Evolutionary conservation across 2,329 filamentous ascomycete genomes (phyloP).

Genomic region (Penicillium sp.): DNA sequence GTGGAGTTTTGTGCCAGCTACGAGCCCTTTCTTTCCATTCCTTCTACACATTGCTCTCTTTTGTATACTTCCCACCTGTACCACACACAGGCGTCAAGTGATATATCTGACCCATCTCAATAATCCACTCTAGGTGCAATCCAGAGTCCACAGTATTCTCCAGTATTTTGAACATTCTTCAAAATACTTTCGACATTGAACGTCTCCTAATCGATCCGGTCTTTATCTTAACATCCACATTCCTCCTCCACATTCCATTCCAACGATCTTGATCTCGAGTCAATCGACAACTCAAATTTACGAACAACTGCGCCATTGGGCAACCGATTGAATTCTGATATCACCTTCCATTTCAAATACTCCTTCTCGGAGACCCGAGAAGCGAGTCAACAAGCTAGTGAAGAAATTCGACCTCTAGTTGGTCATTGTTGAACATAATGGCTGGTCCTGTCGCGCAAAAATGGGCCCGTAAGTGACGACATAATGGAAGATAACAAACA

Average conservation of each 20-base stretch:
- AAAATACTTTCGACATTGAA: not conserved
- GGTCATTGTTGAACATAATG: constrained; percentile 26
- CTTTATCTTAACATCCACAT: constrained; percentile 16
- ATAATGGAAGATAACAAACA: not conserved
- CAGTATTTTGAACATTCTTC: constrained; percentile 5
- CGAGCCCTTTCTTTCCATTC: constrained; percentile 37
- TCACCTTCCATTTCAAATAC: constrained; percentile 13
- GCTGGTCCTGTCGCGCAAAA: constrained; percentile 32
- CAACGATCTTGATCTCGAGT: constrained; percentile 16
- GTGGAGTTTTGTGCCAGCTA: constrained; percentile 33
- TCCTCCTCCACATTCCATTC: constrained; percentile 33
- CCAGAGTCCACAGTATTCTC: constrained; percentile 16
- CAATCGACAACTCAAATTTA: not conserved
- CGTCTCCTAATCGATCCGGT: constrained; percentile 7
- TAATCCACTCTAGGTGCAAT: constrained; percentile 23
- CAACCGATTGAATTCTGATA: constrained; percentile 8
- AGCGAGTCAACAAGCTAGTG: constrained; percentile 33
- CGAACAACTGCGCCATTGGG: not conserved
- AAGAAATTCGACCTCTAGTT: constrained; percentile 11
- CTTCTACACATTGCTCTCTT: constrained; percentile 30
- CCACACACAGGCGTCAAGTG: constrained; percentile 15
- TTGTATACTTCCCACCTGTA: constrained; percentile 20
- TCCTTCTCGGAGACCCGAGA: constrained; percentile 45
- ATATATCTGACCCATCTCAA: constrained; percentile 27
- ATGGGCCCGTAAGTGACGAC: constrained; percentile 36